These are phyloP conservation scores for Rhizopus sp. DNA, from an alignment of 371 early-diverging fungal species.

Conservation along the genomic window DNA sequence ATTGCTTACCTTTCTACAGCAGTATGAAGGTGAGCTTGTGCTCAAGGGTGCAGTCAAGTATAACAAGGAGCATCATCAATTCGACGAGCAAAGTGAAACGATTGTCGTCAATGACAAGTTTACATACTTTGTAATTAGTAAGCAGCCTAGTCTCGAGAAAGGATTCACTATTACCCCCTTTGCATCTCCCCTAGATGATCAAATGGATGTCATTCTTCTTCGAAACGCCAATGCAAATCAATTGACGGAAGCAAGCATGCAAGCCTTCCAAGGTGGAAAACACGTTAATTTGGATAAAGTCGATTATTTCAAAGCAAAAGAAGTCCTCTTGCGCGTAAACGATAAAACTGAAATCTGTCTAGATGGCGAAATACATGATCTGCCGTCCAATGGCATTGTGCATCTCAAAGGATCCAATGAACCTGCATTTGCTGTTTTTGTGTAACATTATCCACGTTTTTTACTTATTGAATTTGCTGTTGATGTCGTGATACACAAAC, in stretches of 20 bases:
- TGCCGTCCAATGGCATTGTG: constrained; percentile 34
- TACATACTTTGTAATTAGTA: constrained; percentile 46
- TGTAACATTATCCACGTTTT: constrained; percentile 9
- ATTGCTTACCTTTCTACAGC: constrained; percentile 32
- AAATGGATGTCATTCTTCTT: constrained; percentile 41
- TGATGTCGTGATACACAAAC: constrained; percentile 5
- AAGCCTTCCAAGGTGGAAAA: constrained; percentile 37
- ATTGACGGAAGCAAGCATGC: constrained; percentile 30
- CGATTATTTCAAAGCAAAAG: constrained; percentile 46
- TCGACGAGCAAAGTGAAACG: background rate
- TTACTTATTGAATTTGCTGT: background rate
- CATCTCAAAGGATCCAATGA: constrained; percentile 22
- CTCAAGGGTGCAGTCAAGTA: constrained; percentile 25
- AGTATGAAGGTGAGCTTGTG: constrained; percentile 37
- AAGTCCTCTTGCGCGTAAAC: constrained; percentile 34
- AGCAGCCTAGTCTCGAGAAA: constrained; percentile 44
- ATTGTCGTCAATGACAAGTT: constrained; percentile 13
- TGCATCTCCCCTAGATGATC: constrained; percentile 31
- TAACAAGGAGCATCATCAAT: constrained; percentile 1
- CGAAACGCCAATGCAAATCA: constrained; percentile 28
- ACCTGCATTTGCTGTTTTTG: background rate
- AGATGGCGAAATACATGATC: constrained; percentile 45
- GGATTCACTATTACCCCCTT: constrained; percentile 48
- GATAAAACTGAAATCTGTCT: constrained; percentile 43
- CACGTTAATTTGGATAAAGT: constrained; percentile 31